Percentiles rank a stretch among this genome's conserved stretches.
Conservation (phyloP, 2,329 filamentous ascomycete genomes). For the Rhexocercosporidium sp. region DNA sequence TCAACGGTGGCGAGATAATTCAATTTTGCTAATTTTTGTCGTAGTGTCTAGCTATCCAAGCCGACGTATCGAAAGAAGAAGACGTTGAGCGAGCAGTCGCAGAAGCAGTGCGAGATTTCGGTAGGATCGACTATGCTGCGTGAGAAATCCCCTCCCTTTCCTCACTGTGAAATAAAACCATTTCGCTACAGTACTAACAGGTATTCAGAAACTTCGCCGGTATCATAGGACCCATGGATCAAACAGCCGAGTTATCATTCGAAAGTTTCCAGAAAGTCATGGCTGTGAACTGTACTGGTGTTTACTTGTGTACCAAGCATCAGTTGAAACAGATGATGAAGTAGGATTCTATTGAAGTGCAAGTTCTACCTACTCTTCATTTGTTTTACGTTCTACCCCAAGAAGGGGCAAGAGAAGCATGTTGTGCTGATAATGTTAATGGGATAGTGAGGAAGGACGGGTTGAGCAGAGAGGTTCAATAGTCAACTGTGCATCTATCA, state of each 20-base stretch:
- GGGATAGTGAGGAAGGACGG: constrained; percentile 20
- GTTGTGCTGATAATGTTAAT: background rate
- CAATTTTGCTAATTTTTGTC: background rate
- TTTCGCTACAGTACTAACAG: background rate
- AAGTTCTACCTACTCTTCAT: background rate
- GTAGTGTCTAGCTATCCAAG: constrained; percentile 24
- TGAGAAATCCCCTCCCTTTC: background rate
- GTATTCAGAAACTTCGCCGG: constrained; percentile 22
- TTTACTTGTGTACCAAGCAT: constrained; percentile 44
- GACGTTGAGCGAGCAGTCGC: constrained; percentile 23
- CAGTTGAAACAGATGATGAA: constrained; percentile 37
- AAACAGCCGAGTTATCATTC: constrained; percentile 21
- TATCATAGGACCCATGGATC: constrained; percentile 10
- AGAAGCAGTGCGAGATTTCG: constrained; percentile 23
- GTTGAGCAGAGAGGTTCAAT: constrained; percentile 36
- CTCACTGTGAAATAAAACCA: background rate
- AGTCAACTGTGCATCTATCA: constrained; percentile 39
- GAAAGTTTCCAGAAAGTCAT: constrained; percentile 40
- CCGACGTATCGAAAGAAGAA: constrained; percentile 26
- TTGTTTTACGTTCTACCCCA: background rate
- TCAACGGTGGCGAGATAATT: no score
- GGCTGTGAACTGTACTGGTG: constrained; percentile 43
- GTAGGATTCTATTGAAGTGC: constrained; percentile 25
- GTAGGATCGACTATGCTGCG: constrained; percentile 27
- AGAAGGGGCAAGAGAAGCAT: background rate